Evolutionary conservation across 177 flowering plant species (phyloP), one percentile per base, ranked within the genome.

Genomic region (Vitis hybrid): DNA sequence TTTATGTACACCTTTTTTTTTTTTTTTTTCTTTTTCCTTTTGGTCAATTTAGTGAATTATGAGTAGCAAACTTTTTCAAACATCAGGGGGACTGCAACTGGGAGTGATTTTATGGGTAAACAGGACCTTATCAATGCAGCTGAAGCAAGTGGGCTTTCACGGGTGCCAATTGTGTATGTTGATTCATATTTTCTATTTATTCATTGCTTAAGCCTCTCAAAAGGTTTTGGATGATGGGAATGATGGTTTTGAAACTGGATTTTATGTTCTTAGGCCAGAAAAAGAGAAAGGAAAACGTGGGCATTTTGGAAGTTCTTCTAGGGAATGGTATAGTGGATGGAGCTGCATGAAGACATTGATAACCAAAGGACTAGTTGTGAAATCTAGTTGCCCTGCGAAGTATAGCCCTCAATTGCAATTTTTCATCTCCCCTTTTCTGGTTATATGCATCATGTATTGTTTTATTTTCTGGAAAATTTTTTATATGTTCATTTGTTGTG

Each of bases 241-340:
- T 62, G 49, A 3, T 69, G 52, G 55, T 55, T 56, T 55, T n/a
- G n/a, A 15, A 62, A 33, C 26, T 55, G 58, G 5, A 19, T 70
- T 56, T 39, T 69, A 39, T 73, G 55, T 67, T 51, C 51, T 57
- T 72, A 96, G 99, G 83, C 86, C 94, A 53, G 97, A 93, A 66
- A 81, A 74, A 56, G 92, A 89, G 51, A 87, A 83, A 75, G 95
- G 91, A 52, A 96, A 88, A 75, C 79, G 75, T 64, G 78, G 80
- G 14, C 77, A 76, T 11, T 78, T 85, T 85, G 97, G 89, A 68
- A 84, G 84, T 81, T 95, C 97, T 48, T 71, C 84, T 2, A 88
- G 81, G 76, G 91, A 93, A 5, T 93, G 96, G 98, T 93, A 93
- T 72, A 87, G 84, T 76, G 99, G 99, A 77, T 96, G 99, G 99